These are phyloP conservation scores for Rhodomyrtus tomentosa DNA, from an alignment of 345 rosid species.

Conservation along the genomic window DNA sequence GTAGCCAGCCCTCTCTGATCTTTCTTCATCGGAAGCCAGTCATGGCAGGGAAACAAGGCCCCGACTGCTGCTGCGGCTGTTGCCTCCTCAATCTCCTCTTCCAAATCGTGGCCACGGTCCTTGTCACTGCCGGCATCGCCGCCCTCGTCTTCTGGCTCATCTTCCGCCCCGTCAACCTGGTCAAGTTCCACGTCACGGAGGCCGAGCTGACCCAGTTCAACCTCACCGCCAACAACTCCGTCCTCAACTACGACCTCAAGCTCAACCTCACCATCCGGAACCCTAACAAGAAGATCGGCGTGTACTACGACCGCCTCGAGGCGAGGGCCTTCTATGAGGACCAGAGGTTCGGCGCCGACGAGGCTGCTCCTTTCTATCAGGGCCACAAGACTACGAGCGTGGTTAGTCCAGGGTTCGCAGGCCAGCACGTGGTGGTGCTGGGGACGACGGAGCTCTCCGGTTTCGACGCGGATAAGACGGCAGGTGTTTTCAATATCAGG, in stretches of 20 bases:
- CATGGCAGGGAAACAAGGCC: slow-evolving; percentile 24
- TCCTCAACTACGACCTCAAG: slow-evolving; percentile 23
- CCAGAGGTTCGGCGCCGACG: slow-evolving; percentile 16
- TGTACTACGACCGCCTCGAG: slow-evolving; percentile 42
- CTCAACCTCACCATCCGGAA: slow-evolving; percentile 44
- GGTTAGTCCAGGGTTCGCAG: slow-evolving; percentile 26
- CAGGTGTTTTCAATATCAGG: slow-evolving; percentile 37
- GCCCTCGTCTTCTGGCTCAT: slow-evolving; percentile 50
- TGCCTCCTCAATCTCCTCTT: slow-evolving; percentile 41
- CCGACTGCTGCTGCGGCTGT: slow-evolving; percentile 40
- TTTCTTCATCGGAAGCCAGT: not conserved
- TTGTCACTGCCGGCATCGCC: slow-evolving; percentile 31
- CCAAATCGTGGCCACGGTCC: slow-evolving; percentile 25
- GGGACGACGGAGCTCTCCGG: slow-evolving; percentile 7
- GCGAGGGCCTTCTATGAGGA: slow-evolving; percentile 32
- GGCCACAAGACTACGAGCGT: slow-evolving; percentile 67
- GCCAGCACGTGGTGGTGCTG: slow-evolving; percentile 20
- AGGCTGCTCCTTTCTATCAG: slow-evolving; percentile 48
- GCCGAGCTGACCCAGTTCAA: slow-evolving; percentile 40
- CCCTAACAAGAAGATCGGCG: slow-evolving; percentile 50
- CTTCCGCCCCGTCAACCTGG: slow-evolving; percentile 39
- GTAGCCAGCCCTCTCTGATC: not conserved
- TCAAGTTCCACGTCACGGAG: slow-evolving; percentile 37
- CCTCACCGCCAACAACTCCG: slow-evolving; percentile 14
- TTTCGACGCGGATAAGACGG: slow-evolving; percentile 20